These are phyloP conservation scores for Glutinoglossum americanum DNA, from an alignment of 495 filamentous ascomycete genomes.

Conservation along the genomic window DNA sequence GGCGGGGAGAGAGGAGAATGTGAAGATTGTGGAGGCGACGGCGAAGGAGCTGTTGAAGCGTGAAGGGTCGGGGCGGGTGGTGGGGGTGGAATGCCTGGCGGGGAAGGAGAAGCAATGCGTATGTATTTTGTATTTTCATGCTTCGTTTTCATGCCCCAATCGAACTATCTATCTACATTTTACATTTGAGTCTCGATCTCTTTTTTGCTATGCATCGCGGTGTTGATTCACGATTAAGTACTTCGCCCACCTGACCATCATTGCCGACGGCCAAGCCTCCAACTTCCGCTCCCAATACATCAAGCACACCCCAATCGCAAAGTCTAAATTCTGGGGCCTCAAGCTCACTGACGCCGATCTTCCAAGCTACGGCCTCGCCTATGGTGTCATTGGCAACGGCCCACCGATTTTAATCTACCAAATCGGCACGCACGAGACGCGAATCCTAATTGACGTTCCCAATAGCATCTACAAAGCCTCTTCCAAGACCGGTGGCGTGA, in stretches of 20 bases:
- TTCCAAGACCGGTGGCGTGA: slow-evolving; percentile 52
- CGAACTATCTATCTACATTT: slow-evolving; percentile 3
- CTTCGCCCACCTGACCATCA: slow-evolving; percentile 69
- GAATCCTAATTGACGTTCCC: slow-evolving; percentile 74
- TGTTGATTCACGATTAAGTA: slow-evolving; percentile 22
- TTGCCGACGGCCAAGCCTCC: slow-evolving; percentile 83
- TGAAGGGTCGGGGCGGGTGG: slow-evolving; percentile 17
- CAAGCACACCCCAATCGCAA: slow-evolving; percentile 39
- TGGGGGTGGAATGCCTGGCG: slow-evolving; percentile 12
- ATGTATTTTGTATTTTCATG: no score
- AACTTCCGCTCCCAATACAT: slow-evolving; percentile 69
- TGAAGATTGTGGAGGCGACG: slow-evolving; percentile 28
- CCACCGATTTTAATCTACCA: slow-evolving; percentile 85
- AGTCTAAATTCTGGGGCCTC: slow-evolving; percentile 73
- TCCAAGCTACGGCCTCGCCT: slow-evolving; percentile 51
- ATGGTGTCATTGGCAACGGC: slow-evolving; percentile 63
- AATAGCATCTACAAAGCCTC: slow-evolving; percentile 48
- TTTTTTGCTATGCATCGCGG: neutral
- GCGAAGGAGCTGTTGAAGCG: slow-evolving; percentile 24
- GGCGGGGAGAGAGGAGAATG: slow-evolving; percentile 17
- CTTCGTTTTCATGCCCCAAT: no score
- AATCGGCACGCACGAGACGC: slow-evolving; percentile 86
- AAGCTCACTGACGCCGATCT: slow-evolving; percentile 80
- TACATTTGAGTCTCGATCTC: neutral
- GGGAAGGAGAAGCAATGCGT: neutral